Evolutionary conservation across 208 protist genomes (phyloP).

Genomic region (Porcisia hertigi): DNA sequence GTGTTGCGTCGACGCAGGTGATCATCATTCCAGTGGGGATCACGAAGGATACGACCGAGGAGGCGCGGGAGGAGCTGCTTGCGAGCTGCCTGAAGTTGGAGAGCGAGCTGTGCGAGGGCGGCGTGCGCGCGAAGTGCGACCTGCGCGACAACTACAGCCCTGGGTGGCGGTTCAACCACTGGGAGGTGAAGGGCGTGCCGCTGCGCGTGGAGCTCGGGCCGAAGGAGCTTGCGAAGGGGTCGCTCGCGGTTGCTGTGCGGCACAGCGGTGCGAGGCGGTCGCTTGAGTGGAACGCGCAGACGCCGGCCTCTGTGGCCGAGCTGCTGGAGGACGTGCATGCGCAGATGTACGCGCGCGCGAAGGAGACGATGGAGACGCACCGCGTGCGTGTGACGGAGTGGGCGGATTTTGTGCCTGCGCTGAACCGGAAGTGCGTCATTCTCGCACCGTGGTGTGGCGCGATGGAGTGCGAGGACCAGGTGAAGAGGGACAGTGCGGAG

Average conservation of each 20-base stretch:
- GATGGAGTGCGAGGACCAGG: conserved; percentile 91
- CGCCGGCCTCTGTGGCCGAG: conserved; percentile 15
- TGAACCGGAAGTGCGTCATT: conserved; percentile 91
- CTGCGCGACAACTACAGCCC: conserved; percentile 95
- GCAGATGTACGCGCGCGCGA: conserved; percentile 79
- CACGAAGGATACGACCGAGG: too few species aligned
- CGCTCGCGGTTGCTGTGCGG: conserved; percentile 64
- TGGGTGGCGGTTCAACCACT: conserved; percentile 98
- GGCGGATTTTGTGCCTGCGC: conserved; percentile 89
- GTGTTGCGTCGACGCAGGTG: too few species aligned
- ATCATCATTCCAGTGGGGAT: too few species aligned
- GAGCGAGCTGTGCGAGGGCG: conserved; percentile 48
- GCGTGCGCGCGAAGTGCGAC: conserved; percentile 92
- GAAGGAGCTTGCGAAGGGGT: conserved; percentile 91
- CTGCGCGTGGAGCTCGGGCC: conserved; percentile 98
- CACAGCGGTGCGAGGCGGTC: conserved; percentile 67
- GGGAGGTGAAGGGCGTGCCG: conserved; percentile 97
- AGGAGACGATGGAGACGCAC: conserved; percentile 48
- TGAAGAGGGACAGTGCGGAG: conserved; percentile 94
- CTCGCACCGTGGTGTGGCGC: conserved; percentile 93
- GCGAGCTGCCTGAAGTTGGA: too few species aligned
- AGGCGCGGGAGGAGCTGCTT: too few species aligned
- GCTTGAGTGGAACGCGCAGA: conserved; percentile 59
- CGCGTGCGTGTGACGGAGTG: conserved; percentile 76
- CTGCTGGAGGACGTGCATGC: conserved; percentile 93